phyloP scores from a whole-genome alignment of 352 stramenopile species.

The Pythium pectinolyticum region DNA sequence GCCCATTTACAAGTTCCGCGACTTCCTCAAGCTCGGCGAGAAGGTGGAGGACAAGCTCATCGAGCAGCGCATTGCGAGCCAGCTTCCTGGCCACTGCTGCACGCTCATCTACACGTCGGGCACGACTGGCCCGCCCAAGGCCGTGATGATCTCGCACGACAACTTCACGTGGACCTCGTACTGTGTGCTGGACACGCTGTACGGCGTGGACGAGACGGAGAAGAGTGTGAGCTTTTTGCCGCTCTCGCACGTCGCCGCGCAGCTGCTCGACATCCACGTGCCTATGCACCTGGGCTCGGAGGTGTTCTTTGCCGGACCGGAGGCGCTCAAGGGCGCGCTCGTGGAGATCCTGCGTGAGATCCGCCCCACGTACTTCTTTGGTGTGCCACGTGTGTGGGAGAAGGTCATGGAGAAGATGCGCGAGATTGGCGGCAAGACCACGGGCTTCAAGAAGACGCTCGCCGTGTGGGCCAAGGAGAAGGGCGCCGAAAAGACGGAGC shows the following conservation, averaged over 20 bases:
- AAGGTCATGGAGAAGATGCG: slow-evolving; percentile 85
- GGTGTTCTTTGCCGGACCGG: slow-evolving; percentile 73
- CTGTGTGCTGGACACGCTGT: slow-evolving; percentile 49
- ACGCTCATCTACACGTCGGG: slow-evolving; percentile 92
- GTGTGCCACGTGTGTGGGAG: slow-evolving; percentile 85
- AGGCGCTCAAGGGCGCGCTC: slow-evolving; percentile 72
- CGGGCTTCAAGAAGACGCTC: slow-evolving; percentile 83
- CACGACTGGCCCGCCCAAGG: slow-evolving; percentile 64
- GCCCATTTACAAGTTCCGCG: slow-evolving; percentile 58
- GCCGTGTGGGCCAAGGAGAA: slow-evolving; percentile 81
- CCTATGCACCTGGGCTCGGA: slow-evolving; percentile 59
- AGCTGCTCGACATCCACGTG: slow-evolving; percentile 81
- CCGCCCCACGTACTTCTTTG: slow-evolving; percentile 76
- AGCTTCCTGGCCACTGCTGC: slow-evolving; percentile 63
- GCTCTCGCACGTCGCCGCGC: slow-evolving; percentile 78
- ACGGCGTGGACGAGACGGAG: slow-evolving; percentile 51
- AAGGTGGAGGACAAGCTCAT: slow-evolving; percentile 33
- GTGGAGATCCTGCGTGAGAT: slow-evolving; percentile 65
- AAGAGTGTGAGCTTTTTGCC: slow-evolving; percentile 79
- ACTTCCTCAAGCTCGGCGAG: slow-evolving; percentile 57
- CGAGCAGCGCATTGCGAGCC: slow-evolving; percentile 40
- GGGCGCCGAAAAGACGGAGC: slow-evolving; percentile 53
- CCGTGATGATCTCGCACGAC: slow-evolving; percentile 78
- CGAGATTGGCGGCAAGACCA: slow-evolving; percentile 55
- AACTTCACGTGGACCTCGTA: slow-evolving; percentile 74